Evolutionary conservation across 2,329 filamentous ascomycete species (phyloP).

Genomic region (Beauveria rudraprayagi): DNA sequence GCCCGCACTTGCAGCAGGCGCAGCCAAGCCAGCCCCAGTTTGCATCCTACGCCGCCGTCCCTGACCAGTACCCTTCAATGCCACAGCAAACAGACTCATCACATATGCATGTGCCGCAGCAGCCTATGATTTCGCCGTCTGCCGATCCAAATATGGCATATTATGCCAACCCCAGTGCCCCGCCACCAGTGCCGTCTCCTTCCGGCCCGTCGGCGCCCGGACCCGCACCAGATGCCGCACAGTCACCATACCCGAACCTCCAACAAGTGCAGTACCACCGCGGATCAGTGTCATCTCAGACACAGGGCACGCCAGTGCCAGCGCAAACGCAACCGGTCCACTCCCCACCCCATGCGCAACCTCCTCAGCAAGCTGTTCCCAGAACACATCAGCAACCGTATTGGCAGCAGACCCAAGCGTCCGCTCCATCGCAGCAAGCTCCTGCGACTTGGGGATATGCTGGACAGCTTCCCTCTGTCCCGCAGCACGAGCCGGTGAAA

Average conservation of each 20-base stretch:
- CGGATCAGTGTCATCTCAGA: conserved; percentile 30
- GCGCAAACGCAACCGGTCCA: conserved; percentile 20
- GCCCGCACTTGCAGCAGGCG: conserved; percentile 25
- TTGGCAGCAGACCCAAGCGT: conserved; percentile 18
- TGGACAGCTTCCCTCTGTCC: conserved; percentile 54
- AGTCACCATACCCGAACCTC: conserved; percentile 47
- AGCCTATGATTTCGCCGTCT: conserved; percentile 20
- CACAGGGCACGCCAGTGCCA: conserved; percentile 25
- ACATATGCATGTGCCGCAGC: conserved; percentile 23
- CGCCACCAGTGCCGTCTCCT: conserved; percentile 24
- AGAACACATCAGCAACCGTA: conserved; percentile 22
- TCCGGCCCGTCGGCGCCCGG: conserved; percentile 30
- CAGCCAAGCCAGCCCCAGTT: conserved; percentile 35
- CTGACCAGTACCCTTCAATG: conserved; percentile 37
- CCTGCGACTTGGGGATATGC: conserved; percentile 37
- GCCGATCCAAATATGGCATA: conserved; percentile 48
- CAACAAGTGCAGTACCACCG: conserved; percentile 40
- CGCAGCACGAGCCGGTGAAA: conserved; percentile 33
- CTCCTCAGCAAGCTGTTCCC: conserved; percentile 24
- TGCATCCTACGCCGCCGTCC: conserved; percentile 33
- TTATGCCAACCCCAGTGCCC: conserved; percentile 40
- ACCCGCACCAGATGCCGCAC: conserved; percentile 31
- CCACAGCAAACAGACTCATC: conserved; percentile 26
- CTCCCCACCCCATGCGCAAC: conserved; percentile 24
- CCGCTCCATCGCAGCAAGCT: conserved; percentile 14